Evolutionary conservation across 2,329 filamentous ascomycete genomes (phyloP).

Genomic region (Geosmithia flava): DNA sequence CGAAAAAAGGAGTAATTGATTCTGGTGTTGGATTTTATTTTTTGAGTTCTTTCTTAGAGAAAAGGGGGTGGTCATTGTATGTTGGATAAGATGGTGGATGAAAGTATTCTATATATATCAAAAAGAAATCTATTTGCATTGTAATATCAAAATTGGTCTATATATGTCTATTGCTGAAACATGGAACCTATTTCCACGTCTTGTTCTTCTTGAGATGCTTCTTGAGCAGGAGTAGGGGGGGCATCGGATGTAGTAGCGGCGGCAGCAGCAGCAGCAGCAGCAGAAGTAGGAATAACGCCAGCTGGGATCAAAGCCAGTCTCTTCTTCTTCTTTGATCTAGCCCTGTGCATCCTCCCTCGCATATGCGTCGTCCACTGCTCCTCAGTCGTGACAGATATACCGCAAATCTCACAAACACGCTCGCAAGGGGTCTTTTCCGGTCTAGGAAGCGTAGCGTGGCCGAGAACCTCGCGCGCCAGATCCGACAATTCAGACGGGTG

Average conservation of each 20-base stretch:
- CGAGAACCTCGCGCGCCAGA: constrained; percentile 39
- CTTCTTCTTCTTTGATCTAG: constrained; percentile 20
- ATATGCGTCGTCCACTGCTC: constrained; percentile 29
- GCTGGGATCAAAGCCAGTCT: constrained; percentile 21
- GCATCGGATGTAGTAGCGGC: too few species aligned
- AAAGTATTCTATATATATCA: background rate
- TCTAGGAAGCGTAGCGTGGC: constrained; percentile 12
- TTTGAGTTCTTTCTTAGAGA: too few species aligned
- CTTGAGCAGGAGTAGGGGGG: background rate
- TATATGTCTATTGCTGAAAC: background rate
- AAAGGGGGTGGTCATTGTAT: background rate
- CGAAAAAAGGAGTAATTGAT: too few species aligned
- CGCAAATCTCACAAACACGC: constrained; percentile 61
- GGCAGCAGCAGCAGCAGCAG: too few species aligned
- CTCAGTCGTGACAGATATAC: constrained; percentile 47
- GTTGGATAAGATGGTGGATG: background rate
- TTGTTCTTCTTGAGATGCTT: constrained; percentile 2
- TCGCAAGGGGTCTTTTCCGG: constrained; percentile 39
- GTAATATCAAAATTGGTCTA: background rate
- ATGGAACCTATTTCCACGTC: constrained; percentile 2
- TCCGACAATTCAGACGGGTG: constrained; percentile 33
- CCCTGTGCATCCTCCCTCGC: constrained; percentile 20
- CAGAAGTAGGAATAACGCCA: constrained; percentile 3
- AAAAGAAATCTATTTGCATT: background rate
- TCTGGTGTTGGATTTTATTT: too few species aligned